Base-by-base conservation (phyloP, 106 monocot genomes). In the Allium cepa region DNA sequence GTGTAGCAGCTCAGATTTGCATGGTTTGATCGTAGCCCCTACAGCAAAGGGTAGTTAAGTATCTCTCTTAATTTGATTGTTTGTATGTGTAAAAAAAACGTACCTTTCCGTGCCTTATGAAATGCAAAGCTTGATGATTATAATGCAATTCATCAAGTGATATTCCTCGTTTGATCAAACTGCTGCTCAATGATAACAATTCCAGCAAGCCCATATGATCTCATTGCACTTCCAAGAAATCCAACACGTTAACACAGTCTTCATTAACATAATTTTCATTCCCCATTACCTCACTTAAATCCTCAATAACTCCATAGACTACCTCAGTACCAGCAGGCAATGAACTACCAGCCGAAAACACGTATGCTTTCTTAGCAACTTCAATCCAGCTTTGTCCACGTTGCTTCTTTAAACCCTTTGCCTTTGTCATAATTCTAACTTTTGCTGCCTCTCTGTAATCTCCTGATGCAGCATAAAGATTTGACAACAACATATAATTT, bases 361-460 rank as follows among this genome's bases (percentile, higher is more conserved):
- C 69, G 53, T 27, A 26, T 11, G 77, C 77, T 26, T 71, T 82
- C 46, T 87, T 75, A 62, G 58, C 72, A 62, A 82, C 63, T 60
- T 82, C 77, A 51, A 86, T 71, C 86, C 86, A 86, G 47, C 86
- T 86, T 63, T 77, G 66, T 50, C 86, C 86, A 0, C 79, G 75
- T 49, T 60, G 79, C 58, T 87, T 87, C 65, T 56, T 87, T 61
- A 87, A 64, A 3, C 86, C 82, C 16, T 26, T 66, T 16, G 46
- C 61, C 69, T 72, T 87, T 11, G 83, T 77, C 71, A 72, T 26
- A 15, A 74, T 64, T 67, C 87, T 82, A 26, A 87, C 69, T 61
- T 56, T 77, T 5, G 76, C 77, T 3, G 87, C 73, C 0, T 83
- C 87, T 49, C 79, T 72, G 82, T 82, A 87, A 62, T 50, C 65